Percentiles rank a stretch among this genome's conserved stretches.
phyloP scores from a whole-genome alignment of 176 grass and related monocot species.

The Panicum miliaceum region DNA sequence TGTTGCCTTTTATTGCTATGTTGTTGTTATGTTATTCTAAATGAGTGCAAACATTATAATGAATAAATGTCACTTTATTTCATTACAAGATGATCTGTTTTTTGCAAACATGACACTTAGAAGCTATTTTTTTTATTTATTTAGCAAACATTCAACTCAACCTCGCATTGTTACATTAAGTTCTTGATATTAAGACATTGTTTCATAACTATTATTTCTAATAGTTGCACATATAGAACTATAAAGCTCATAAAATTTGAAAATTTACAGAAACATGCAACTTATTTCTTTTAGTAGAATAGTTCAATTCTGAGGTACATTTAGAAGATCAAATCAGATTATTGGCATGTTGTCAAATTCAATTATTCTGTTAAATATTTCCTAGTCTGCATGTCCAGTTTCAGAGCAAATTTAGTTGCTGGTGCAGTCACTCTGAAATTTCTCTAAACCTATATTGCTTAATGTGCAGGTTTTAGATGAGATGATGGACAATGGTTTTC shows the following conservation, averaged over 20 bases:
- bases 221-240: background rate
- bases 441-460: conserved; percentile 31
- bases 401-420: conserved; percentile 4
- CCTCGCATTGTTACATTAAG: background rate
- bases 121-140: conserved; percentile 2
- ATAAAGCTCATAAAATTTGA: conserved; percentile 11
- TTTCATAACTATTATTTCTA: background rate
- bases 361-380: conserved; percentile 20
- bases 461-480: conserved; percentile 86
- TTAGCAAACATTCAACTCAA: conserved; percentile 12
- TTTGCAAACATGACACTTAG: background rate
- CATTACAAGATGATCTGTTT: background rate
- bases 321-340: background rate
- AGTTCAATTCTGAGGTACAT: background rate
- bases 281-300: background rate
- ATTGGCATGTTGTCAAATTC: background rate
- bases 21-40: background rate
- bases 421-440: background rate
- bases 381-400: conserved; percentile 9
- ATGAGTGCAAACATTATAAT: conserved; percentile 12
- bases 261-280: background rate
- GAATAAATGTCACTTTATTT: conserved; percentile 2
- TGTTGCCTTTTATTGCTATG: background rate
- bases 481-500: conserved; percentile 99
- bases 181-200: conserved; percentile 4